Conservation (phyloP, 495 filamentous ascomycete species). For the Lasiosphaeris hirsuta region DNA sequence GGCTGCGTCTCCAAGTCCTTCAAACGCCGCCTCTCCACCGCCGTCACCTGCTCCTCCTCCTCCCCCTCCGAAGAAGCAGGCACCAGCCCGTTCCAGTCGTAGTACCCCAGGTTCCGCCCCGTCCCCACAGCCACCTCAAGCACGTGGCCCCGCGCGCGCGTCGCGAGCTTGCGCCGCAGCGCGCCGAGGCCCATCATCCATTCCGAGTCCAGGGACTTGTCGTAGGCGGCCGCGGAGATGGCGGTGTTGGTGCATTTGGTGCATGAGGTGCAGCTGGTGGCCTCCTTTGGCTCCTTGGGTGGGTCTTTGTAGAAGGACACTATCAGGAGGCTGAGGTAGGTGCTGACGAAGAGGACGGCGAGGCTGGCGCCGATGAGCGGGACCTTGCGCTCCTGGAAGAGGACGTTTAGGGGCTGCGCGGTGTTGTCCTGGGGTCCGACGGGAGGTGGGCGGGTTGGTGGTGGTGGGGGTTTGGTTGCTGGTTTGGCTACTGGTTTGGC, state of each 20-base stretch:
- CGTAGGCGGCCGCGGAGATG: constrained; percentile 29
- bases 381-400: constrained; percentile 20
- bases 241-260: constrained; percentile 10
- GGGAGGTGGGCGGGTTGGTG: not conserved
- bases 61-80: constrained; percentile 8
- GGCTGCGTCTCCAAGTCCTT: not conserved
- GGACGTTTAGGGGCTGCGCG: constrained; percentile 16
- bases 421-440: not conserved
- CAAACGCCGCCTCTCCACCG: not conserved
- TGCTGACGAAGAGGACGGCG: constrained; percentile 20
- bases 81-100: constrained; percentile 47
- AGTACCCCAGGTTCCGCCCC: constrained; percentile 81
- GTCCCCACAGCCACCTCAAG: constrained; percentile 88
- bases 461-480: not conserved
- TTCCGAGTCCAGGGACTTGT: constrained; percentile 55
- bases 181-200: constrained; percentile 59
- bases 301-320: constrained; percentile 22
- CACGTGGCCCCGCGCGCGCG: constrained; percentile 69
- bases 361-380: constrained; percentile 27
- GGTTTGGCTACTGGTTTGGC: no score
- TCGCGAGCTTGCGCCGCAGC: constrained; percentile 59
- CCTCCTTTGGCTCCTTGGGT: constrained; percentile 15
- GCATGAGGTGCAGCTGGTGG: constrained; percentile 11
- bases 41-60: not conserved
- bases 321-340: constrained; percentile 35